Evolutionary conservation across 768 basidiomycete genomes (phyloP), one percentile per base, ranked within the genome.

Genomic region (Austroboletus eburneus): DNA sequence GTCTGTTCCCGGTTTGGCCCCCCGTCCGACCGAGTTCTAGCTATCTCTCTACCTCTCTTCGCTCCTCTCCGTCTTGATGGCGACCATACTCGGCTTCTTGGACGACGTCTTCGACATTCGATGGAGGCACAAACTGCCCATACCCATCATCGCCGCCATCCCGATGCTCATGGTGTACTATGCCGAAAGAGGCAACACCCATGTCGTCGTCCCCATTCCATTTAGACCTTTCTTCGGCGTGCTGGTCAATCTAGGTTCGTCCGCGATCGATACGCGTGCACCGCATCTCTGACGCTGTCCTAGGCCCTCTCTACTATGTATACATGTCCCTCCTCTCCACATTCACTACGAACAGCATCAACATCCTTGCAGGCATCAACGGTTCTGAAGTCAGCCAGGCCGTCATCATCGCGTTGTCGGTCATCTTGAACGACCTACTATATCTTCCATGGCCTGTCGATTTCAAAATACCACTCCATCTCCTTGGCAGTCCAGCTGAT

Each of bases 71-170:
- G 74, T 99, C 30, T 70, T 98, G 27, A 90, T 91, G 35, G 94
- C 96, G 0, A 94, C 93, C 0, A 75, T 98, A 50, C 80, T 99
- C 8, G 96, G 96, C 25, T 95, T 99, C 63, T 73, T 97, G 37
- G 96, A 99, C 59, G 96, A 99, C 66, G 79, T 98, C 4, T 99
- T 98, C 56, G 96, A 99, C 64, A 97, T 99, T 55, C 83, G 96
- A 16, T 99, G 96, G 96, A 72, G 96, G 47, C 92, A 98, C 69
- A 99, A 99, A 65, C 70, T 99, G 12, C 96, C 96, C 0, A 94
- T 99, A 44, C 96, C 96, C 0, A 80, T 99, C 61, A 88, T 99
- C 51, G 95, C 92, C 1, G 89, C 90, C 18, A 88, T 99, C 14
- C 96, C 96, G 3, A 77, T 98, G 17, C 74, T 99, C 21, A 85